Percentiles rank a stretch among this genome's conserved stretches.
Conservation (phyloP, 768 basidiomycete genomes). For the Pulveroboletus sp. region DNA sequence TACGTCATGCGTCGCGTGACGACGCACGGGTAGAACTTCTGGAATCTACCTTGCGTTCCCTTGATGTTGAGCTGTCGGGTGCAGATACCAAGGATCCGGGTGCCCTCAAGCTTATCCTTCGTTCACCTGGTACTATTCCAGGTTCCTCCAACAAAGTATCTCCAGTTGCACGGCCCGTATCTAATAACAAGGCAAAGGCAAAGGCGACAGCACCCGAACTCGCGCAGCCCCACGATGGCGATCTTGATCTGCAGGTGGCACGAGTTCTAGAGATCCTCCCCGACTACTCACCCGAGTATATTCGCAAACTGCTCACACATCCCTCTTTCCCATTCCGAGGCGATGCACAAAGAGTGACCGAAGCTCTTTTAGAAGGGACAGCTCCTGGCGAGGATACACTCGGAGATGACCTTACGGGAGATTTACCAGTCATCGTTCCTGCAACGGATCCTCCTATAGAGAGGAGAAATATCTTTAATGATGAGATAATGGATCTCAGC, state of each 20-base stretch:
- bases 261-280: constrained; percentile 79
- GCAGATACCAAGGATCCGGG: constrained; percentile 41
- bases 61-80: constrained; percentile 26
- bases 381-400: constrained; percentile 41
- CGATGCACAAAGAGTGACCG: constrained; percentile 58
- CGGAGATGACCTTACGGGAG: constrained; percentile 5
- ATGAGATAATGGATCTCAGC: constrained; percentile 60
- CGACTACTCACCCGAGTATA: constrained; percentile 49
- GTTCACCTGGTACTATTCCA: constrained; percentile 51
- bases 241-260: constrained; percentile 53
- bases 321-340: constrained; percentile 28
- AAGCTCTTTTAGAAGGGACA: constrained; percentile 70
- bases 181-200: constrained; percentile 38
- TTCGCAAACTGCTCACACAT: constrained; percentile 52
- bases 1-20: constrained; percentile 44
- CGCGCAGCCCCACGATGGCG: constrained; percentile 30
- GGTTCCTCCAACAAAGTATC: constrained; percentile 5
- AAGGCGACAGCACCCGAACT: constrained; percentile 25
- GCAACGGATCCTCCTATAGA: constrained; percentile 30
- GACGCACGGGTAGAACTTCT: constrained; percentile 57
- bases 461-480: constrained; percentile 73
- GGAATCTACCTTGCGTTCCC: constrained; percentile 43
- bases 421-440: neutral
- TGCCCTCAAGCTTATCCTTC: constrained; percentile 58
- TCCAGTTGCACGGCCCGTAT: constrained; percentile 31